These are phyloP conservation scores for Dissophora ornata DNA, from an alignment of 192 early-diverging fungal genomes.

Conservation along the genomic window DNA sequence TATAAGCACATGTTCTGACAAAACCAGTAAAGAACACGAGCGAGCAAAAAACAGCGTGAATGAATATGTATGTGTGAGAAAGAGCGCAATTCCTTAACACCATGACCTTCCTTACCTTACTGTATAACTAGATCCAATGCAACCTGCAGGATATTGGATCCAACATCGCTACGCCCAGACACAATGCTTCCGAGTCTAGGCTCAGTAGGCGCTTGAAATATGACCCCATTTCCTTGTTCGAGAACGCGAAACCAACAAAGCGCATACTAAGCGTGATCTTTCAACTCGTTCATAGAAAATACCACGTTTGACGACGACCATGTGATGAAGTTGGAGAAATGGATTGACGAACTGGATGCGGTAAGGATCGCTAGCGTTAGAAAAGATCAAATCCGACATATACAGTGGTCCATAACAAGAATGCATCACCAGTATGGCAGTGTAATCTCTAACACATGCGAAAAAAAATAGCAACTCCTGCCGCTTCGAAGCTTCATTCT, in stretches of 20 bases:
- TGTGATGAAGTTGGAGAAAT: slow-evolving; percentile 74
- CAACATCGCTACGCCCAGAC: slow-evolving; percentile 91
- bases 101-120: neutral
- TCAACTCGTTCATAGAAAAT: slow-evolving; percentile 43
- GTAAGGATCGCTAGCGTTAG: slow-evolving; percentile 67
- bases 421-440: no score
- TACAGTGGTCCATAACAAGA: no score
- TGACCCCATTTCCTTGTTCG: no score
- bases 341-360: slow-evolving; percentile 85
- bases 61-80: no score
- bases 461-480: slow-evolving; percentile 44
- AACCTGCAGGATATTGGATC: slow-evolving; percentile 90
- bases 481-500: slow-evolving; percentile 58
- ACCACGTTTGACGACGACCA: slow-evolving; percentile 85
- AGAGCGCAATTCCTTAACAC: no score
- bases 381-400: no score
- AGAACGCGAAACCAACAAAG: no score
- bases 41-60: neutral
- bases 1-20: slow-evolving; percentile 13
- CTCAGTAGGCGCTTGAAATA: slow-evolving; percentile 56
- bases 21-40: no score
- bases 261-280: no score
- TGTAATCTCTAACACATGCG: no score
- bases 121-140: slow-evolving; percentile 81
- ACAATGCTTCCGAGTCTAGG: slow-evolving; percentile 64